Conservation (phyloP, 1,139 yeast genomes). For the Protomyces pachydermus region DNA sequence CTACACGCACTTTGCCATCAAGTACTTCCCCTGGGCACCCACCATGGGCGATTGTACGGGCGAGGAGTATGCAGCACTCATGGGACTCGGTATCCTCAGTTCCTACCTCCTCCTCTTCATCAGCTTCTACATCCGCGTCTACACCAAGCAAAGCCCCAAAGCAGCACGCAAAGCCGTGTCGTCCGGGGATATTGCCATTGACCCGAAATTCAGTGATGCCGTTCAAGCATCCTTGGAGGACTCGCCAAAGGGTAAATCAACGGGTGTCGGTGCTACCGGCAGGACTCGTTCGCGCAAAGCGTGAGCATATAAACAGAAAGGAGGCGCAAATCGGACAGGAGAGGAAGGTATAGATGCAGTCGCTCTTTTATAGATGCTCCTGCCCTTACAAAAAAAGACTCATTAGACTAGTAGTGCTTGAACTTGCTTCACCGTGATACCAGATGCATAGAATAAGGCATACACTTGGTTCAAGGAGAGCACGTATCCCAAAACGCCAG, state of each 20-base stretch:
- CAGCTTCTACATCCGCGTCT: slow-evolving; percentile 85
- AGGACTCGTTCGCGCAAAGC: slow-evolving; percentile 27
- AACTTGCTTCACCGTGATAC: not conserved
- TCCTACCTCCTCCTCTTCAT: slow-evolving; percentile 87
- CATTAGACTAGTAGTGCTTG: not conserved
- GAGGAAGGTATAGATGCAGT: not conserved
- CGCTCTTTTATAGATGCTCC: not conserved
- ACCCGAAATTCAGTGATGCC: slow-evolving; percentile 23
- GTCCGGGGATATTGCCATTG: slow-evolving; percentile 19
- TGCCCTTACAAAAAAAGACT: not conserved
- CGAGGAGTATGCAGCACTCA: slow-evolving; percentile 83
- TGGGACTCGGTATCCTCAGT: slow-evolving; percentile 83
- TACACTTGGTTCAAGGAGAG: not conserved
- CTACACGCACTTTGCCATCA: slow-evolving; percentile 45
- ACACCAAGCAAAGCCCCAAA: slow-evolving; percentile 46
- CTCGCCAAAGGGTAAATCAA: slow-evolving; percentile 6
- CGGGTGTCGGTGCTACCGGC: slow-evolving; percentile 8
- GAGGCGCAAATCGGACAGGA: too few species aligned
- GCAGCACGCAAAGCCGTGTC: slow-evolving; percentile 27
- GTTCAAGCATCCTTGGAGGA: slow-evolving; percentile 18
- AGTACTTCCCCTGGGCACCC: slow-evolving; percentile 56
- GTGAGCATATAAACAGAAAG: not conserved
- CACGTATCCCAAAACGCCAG: not conserved
- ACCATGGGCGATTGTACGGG: slow-evolving; percentile 87
- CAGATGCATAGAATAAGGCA: not conserved